Percentiles rank a stretch among this genome's conserved stretches.
phyloP scores from a whole-genome alignment of 495 filamentous ascomycete genomes.

The Neurospora sp. region DNA sequence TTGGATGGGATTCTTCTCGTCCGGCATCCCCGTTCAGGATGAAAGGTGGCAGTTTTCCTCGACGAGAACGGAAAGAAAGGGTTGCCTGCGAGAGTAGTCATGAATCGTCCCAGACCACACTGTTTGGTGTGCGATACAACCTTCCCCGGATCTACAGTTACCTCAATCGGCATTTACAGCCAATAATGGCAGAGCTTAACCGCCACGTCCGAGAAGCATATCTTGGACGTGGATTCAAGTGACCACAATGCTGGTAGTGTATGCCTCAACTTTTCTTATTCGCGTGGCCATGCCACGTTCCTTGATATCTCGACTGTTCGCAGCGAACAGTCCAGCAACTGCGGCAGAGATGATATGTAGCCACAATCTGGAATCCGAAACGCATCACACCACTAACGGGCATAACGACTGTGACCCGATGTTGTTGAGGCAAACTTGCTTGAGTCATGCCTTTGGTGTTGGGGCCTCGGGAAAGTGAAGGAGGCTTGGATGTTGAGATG shows the following conservation, averaged over 20 bases:
- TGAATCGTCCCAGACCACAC: background rate
- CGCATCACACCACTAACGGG: background rate
- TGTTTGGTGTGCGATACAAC: background rate
- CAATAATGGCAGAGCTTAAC: background rate
- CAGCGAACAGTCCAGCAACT: background rate
- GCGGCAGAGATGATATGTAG: background rate
- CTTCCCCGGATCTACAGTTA: background rate
- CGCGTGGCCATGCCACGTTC: background rate
- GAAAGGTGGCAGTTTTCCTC: background rate
- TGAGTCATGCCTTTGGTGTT: background rate
- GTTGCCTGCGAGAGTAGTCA: background rate
- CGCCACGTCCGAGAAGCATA: background rate
- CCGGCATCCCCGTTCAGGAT: background rate
- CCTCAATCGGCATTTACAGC: background rate
- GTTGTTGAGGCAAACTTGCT: background rate
- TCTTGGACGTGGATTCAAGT: background rate
- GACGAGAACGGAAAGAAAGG: background rate
- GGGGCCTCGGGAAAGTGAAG: background rate
- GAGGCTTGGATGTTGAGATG: background rate
- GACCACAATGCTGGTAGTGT: background rate
- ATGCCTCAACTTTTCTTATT: background rate
- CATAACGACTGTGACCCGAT: background rate
- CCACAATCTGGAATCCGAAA: background rate
- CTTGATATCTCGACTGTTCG: background rate
- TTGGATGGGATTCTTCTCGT: background rate